Percentiles rank a stretch among this genome's conserved stretches.
Conservation (phyloP, 495 filamentous ascomycete species). For the Xylona heveae region DNA sequence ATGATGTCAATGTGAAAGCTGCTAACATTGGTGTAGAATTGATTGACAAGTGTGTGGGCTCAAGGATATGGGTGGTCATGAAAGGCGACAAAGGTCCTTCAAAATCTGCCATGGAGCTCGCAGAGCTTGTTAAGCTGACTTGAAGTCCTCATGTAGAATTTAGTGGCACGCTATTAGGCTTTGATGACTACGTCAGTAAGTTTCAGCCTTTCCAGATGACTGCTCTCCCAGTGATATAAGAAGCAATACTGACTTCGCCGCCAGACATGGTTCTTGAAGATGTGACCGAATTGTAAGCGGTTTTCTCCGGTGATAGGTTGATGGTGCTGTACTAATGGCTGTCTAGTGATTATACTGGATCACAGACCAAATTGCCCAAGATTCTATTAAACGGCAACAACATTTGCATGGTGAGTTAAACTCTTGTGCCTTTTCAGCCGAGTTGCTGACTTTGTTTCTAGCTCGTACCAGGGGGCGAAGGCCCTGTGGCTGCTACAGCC, state of each 20-base stretch:
- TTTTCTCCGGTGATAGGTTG: not conserved
- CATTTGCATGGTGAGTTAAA: slow-evolving; percentile 70
- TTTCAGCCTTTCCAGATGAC: slow-evolving; percentile 15
- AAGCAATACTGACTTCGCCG: slow-evolving; percentile 4
- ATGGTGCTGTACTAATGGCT: not conserved
- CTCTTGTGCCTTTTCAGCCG: not conserved
- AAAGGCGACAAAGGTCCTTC: slow-evolving; percentile 74
- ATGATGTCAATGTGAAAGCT: slow-evolving; percentile 1
- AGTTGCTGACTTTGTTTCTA: not conserved
- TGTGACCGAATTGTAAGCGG: slow-evolving; percentile 81
- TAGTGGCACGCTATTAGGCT: slow-evolving; percentile 77
- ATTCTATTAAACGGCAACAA: slow-evolving; percentile 97
- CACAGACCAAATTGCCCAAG: slow-evolving; percentile 72
- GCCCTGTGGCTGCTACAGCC: slow-evolving; percentile 4
- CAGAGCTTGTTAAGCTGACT: not conserved
- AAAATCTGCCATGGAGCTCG: slow-evolving; percentile 1
- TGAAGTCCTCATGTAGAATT: slow-evolving; percentile 42
- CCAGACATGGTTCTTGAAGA: slow-evolving; percentile 95
- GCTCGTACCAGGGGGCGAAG: slow-evolving; percentile 10
- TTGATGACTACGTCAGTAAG: slow-evolving; percentile 99
- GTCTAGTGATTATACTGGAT: slow-evolving; percentile 65
- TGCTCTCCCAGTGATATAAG: not conserved
- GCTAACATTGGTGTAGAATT: slow-evolving; percentile 36
- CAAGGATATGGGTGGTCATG: slow-evolving; percentile 97
- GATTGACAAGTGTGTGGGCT: slow-evolving; percentile 97